Evolutionary conservation across 1,139 yeast genomes (phyloP).

Genomic region (Sugiyamaella pinicola): DNA sequence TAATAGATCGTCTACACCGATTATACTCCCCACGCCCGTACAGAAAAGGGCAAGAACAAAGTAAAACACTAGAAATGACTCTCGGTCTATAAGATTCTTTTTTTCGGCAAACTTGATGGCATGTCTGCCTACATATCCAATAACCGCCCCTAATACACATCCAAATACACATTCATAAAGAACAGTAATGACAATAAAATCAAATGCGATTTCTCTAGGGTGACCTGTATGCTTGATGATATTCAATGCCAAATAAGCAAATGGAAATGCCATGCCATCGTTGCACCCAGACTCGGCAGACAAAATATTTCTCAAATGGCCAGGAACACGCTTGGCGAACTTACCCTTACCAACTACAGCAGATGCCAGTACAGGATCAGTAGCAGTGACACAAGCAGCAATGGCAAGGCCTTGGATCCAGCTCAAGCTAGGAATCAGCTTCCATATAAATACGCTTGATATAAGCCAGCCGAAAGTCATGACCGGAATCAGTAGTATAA

Average conservation of each 20-base stretch:
- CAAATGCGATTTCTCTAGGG: conserved; percentile 69
- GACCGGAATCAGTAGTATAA: conserved; percentile 78
- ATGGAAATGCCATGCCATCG: conserved; percentile 98
- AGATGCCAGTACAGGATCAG: conserved; percentile 96
- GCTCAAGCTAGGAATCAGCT: conserved; percentile 75
- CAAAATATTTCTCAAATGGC: conserved; percentile 84
- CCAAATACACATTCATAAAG: conserved; percentile 90
- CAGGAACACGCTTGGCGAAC: conserved; percentile 96
- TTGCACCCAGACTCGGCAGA: conserved; percentile 97
- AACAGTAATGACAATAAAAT: conserved; percentile 81
- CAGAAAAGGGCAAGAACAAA: conserved; percentile 82
- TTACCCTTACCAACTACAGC: conserved; percentile 98
- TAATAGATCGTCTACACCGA: conserved; percentile 89
- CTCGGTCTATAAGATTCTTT: conserved; percentile 80
- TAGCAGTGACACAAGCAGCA: conserved; percentile 94
- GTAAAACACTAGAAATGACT: conserved; percentile 89
- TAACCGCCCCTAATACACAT: conserved; percentile 67
- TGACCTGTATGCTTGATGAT: conserved; percentile 68
- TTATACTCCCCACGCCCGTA: conserved; percentile 89
- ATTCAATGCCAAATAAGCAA: conserved; percentile 73
- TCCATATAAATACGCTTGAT: conserved; percentile 84
- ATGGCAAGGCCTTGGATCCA: conserved; percentile 78
- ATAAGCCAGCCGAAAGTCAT: conserved; percentile 95
- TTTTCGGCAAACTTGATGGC: conserved; percentile 78
- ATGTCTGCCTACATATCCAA: conserved; percentile 78